Conservation (phyloP, 2,329 filamentous ascomycete species). For the Mycosphaerella sp. region DNA sequence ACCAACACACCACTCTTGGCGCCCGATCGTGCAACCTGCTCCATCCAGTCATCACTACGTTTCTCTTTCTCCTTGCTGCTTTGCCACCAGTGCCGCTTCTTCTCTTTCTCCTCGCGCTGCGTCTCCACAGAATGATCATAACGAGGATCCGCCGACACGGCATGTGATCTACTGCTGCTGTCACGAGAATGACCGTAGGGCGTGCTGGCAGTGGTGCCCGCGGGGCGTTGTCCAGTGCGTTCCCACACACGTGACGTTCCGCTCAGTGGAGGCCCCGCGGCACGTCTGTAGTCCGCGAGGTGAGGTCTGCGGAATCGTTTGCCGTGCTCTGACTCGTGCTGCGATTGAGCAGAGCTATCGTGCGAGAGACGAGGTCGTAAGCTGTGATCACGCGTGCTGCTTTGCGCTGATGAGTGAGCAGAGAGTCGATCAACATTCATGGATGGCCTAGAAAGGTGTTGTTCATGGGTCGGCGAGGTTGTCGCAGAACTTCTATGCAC, state of each 20-base stretch:
- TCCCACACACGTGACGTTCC: constrained; percentile 8
- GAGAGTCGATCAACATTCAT: constrained; percentile 9
- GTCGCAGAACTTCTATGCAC: constrained; percentile 1
- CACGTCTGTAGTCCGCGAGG: constrained; percentile 7
- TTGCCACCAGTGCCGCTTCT: constrained; percentile 27
- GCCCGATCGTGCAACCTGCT: constrained; percentile 37
- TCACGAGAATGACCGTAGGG: constrained; percentile 20
- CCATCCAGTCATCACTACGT: constrained; percentile 38
- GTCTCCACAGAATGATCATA: constrained; percentile 23
- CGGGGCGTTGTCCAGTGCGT: constrained; percentile 5
- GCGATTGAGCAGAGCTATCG: constrained; percentile 4
- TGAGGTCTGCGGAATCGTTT: constrained; percentile 9
- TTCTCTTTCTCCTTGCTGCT: constrained; percentile 25
- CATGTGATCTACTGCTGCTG: constrained; percentile 15
- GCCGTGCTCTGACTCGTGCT: constrained; percentile 4
- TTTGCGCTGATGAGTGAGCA: constrained; percentile 3
- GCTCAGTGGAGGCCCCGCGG: constrained; percentile 8
- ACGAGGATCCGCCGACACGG: constrained; percentile 12
- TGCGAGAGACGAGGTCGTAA: not conserved
- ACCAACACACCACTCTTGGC: constrained; percentile 37
- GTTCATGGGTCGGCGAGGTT: constrained; percentile 8
- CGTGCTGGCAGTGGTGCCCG: constrained; percentile 10
- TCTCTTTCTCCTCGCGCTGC: constrained; percentile 15
- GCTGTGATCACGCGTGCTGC: constrained; percentile 2
- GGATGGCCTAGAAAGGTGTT: constrained; percentile 10